Percentiles rank a stretch among this genome's conserved stretches.
Conservation (phyloP, 768 basidiomycete genomes). For the Stropharia rugosoannulata region DNA sequence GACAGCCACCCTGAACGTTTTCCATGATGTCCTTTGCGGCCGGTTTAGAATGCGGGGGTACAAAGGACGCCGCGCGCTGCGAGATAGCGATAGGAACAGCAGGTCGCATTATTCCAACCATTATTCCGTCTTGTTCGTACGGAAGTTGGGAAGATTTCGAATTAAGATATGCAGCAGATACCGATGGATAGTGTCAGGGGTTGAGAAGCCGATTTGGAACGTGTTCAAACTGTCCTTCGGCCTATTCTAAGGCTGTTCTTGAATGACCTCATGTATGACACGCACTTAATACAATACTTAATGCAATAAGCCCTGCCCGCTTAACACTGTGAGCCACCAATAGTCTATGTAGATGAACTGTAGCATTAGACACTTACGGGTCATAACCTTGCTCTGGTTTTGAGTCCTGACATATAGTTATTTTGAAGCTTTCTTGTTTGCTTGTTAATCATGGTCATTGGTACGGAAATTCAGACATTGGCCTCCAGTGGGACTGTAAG, state of each 20-base stretch:
- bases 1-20: slow-evolving; percentile 17
- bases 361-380: too few species aligned
- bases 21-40: slow-evolving; percentile 11
- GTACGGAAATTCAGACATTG: too few species aligned
- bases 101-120: background rate
- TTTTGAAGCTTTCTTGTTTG: too few species aligned
- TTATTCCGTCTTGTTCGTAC: background rate
- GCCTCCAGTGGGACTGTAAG: too few species aligned
- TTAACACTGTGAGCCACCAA: too few species aligned
- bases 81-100: slow-evolving; percentile 11
- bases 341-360: too few species aligned
- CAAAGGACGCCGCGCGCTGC: slow-evolving; percentile 7
- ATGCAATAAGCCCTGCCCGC: too few species aligned
- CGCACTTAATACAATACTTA: background rate
- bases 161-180: background rate
- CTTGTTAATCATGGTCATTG: too few species aligned
- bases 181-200: background rate
- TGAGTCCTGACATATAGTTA: too few species aligned
- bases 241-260: background rate
- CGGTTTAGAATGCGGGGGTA: background rate
- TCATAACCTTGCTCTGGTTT: too few species aligned
- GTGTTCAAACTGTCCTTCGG: background rate
- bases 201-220: background rate
- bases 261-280: slow-evolving; percentile 6
- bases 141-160: background rate